phyloP scores from a whole-genome alignment of 75 land plant genomes.

The Larix kaempferi region DNA sequence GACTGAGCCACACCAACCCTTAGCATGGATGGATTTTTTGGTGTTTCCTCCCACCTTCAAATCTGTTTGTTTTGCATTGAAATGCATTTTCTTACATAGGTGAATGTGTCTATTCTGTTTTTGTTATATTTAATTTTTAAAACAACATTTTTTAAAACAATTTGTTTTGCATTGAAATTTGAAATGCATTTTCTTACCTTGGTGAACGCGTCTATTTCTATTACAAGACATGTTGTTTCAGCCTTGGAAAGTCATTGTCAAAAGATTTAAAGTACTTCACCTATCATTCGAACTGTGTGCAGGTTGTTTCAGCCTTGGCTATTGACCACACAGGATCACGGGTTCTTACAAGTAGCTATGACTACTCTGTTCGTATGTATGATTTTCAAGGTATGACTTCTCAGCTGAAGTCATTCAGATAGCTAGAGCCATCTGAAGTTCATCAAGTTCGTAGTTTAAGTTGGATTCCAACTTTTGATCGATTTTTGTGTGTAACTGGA shows the following conservation, averaged over 20 bases:
- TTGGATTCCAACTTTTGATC: conserved; percentile 94
- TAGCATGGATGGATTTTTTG: too few species aligned
- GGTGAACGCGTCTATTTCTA: not conserved
- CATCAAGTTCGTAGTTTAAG: conserved; percentile 93
- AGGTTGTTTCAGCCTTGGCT: conserved; percentile 95
- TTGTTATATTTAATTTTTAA: too few species aligned
- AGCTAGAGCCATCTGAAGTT: conserved; percentile 93
- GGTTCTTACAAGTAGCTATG: conserved; percentile 96
- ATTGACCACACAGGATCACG: conserved; percentile 97
- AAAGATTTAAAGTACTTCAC: too few species aligned
- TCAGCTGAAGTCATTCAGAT: conserved; percentile 83
- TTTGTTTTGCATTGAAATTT: not conserved
- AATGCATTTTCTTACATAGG: too few species aligned
- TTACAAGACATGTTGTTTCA: not conserved
- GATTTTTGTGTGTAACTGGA: conserved; percentile 94
- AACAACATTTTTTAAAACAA: too few species aligned
- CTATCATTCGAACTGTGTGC: not conserved
- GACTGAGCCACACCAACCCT: too few species aligned
- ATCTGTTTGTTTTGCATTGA: too few species aligned
- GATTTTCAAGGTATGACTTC: conserved; percentile 99
- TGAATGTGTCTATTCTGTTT: too few species aligned
- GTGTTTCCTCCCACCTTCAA: too few species aligned
- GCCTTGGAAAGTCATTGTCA: too few species aligned
- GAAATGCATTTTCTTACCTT: not conserved
- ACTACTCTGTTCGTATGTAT: conserved; percentile 89